Conservation (phyloP, 2,329 filamentous ascomycete genomes). For the Diplocarpon mali region DNA sequence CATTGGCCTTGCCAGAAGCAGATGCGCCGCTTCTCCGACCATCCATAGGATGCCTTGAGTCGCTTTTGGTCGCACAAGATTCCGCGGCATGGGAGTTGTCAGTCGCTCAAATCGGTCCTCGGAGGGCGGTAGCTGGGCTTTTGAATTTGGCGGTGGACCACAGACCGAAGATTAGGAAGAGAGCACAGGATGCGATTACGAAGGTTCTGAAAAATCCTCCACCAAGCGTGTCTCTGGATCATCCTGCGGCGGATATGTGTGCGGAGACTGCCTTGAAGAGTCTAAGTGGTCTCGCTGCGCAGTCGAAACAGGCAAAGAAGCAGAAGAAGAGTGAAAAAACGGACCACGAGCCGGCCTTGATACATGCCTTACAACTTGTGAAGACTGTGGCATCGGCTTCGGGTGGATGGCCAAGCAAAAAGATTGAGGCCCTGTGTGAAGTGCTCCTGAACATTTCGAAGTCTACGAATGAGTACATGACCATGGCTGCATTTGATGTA, state of each 20-base stretch:
- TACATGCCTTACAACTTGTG: conserved; percentile 84
- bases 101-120: conserved; percentile 71
- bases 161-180: conserved; percentile 86
- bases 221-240: conserved; percentile 83
- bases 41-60: conserved; percentile 87
- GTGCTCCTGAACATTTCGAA: conserved; percentile 78
- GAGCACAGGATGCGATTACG: conserved; percentile 79
- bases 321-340: conserved; percentile 50
- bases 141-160: conserved; percentile 76
- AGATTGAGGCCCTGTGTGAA: conserved; percentile 87
- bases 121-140: conserved; percentile 76
- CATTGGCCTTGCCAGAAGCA: conserved; percentile 66
- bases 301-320: conserved; percentile 52
- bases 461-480: conserved; percentile 89
- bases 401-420: conserved; percentile 91
- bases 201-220: conserved; percentile 77
- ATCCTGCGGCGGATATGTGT: conserved; percentile 93
- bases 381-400: conserved; percentile 81
- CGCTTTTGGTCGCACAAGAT: conserved; percentile 84
- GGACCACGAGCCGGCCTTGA: conserved; percentile 68
- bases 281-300: conserved; percentile 60
- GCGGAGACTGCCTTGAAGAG: conserved; percentile 80
- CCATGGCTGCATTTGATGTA: conserved; percentile 91
- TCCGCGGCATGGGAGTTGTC: conserved; percentile 77
- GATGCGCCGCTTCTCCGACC: conserved; percentile 80